Evolutionary conservation across 345 rosid species (phyloP).

Genomic region (Rhizophora apiculata): DNA sequence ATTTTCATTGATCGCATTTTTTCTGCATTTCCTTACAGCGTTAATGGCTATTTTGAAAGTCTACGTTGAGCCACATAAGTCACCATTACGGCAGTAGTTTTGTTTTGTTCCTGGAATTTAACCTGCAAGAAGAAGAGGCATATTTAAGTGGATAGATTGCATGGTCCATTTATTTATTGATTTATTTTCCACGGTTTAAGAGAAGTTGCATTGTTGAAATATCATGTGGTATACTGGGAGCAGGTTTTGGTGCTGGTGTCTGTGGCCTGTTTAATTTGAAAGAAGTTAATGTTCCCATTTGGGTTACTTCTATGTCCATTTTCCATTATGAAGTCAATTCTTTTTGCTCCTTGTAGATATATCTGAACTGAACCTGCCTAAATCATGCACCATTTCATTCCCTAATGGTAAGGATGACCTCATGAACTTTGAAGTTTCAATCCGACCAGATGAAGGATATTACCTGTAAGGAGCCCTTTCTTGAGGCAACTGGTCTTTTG

Average conservation of each 20-base stretch:
- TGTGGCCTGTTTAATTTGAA: too few species aligned
- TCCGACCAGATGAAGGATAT: conserved; percentile 36
- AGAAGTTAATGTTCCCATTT: too few species aligned
- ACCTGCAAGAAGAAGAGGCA: neutral
- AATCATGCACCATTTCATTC: conserved; percentile 27
- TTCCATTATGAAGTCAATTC: neutral
- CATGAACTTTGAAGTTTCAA: conserved; percentile 35
- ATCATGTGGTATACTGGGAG: too few species aligned
- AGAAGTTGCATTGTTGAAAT: too few species aligned
- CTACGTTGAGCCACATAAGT: neutral
- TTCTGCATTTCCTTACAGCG: neutral
- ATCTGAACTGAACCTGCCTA: conserved; percentile 35
- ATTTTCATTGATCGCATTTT: neutral
- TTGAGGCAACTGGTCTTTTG: neutral
- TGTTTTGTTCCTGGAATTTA: neutral
- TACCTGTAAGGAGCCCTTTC: conserved; percentile 21
- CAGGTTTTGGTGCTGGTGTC: too few species aligned
- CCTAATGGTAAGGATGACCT: conserved; percentile 36
- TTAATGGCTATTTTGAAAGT: neutral
- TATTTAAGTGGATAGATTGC: neutral
- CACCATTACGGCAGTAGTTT: too few species aligned
- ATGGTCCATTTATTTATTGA: neutral
- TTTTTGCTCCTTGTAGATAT: conserved; percentile 21
- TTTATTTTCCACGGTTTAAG: too few species aligned
- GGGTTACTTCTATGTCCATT: neutral